Percentiles rank a stretch among this genome's conserved stretches.
Evolutionary conservation across 2,329 filamentous ascomycete genomes (phyloP).

Genomic region (Colletotrichum chrysophilum): DNA sequence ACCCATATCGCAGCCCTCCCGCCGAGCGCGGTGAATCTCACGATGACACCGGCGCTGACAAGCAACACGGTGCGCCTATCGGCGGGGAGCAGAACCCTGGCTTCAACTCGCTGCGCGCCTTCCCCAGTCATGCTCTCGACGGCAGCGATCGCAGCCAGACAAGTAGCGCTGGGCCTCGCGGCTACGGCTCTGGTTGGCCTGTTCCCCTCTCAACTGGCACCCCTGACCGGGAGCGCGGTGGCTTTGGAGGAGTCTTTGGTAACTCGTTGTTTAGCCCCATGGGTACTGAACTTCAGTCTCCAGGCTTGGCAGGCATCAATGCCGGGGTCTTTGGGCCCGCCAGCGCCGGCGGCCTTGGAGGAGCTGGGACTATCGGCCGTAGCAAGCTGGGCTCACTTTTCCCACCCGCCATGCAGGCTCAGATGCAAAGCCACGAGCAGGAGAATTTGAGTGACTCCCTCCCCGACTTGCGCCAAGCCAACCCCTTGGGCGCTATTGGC

Average conservation of each 20-base stretch:
- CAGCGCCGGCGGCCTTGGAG: constrained; percentile 57
- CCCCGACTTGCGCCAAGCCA: constrained; percentile 64
- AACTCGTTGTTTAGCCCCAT: constrained; percentile 81
- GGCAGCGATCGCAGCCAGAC: constrained; percentile 92
- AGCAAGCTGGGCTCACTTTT: constrained; percentile 91
- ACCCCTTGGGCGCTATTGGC: constrained; percentile 71
- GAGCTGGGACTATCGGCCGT: constrained; percentile 72
- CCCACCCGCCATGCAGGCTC: constrained; percentile 86
- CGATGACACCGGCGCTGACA: constrained; percentile 56
- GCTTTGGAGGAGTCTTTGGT: constrained; percentile 69
- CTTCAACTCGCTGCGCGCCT: constrained; percentile 64
- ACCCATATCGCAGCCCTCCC: constrained; percentile 91
- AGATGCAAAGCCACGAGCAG: constrained; percentile 80
- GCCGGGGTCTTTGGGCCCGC: constrained; percentile 72
- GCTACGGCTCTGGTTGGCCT: constrained; percentile 70
- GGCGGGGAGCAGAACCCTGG: constrained; percentile 48
- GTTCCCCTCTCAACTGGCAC: constrained; percentile 67
- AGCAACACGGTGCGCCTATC: constrained; percentile 55
- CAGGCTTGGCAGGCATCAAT: constrained; percentile 66
- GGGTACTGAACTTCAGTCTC: constrained; percentile 76
- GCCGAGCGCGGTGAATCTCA: constrained; percentile 73
- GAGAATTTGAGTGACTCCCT: constrained; percentile 61
- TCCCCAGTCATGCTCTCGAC: constrained; percentile 58
- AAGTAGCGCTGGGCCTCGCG: constrained; percentile 83
- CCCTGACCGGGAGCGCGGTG: constrained; percentile 68